Conservation (phyloP, 2,329 filamentous ascomycete species). For the Fusarium compactum region DNA sequence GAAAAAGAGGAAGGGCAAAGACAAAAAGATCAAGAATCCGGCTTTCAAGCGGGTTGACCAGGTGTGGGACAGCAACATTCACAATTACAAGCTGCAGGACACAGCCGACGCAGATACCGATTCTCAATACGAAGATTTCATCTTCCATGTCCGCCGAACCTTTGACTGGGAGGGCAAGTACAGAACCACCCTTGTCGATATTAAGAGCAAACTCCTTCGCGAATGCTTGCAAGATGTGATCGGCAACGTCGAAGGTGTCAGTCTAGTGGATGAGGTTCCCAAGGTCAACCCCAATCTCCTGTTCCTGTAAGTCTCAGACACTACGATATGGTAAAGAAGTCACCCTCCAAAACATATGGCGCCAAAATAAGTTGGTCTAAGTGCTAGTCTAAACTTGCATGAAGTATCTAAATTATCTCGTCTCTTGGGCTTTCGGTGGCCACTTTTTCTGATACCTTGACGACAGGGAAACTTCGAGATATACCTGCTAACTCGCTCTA, state of each 20-base stretch:
- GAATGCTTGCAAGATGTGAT: slow-evolving; percentile 66
- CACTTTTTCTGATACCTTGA: background rate
- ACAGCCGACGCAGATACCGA: slow-evolving; percentile 60
- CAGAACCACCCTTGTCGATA: slow-evolving; percentile 77
- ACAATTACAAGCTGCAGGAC: slow-evolving; percentile 67
- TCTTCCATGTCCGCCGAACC: slow-evolving; percentile 84
- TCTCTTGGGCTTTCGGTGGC: background rate
- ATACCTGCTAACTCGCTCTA: slow-evolving; percentile 46
- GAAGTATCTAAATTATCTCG: background rate
- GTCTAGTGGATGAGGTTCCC: slow-evolving; percentile 82
- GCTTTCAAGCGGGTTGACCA: slow-evolving; percentile 67
- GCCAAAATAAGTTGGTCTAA: background rate
- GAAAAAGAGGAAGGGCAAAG: slow-evolving; percentile 39
- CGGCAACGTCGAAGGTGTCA: slow-evolving; percentile 65
- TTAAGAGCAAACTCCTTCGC: slow-evolving; percentile 84
- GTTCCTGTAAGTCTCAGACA: slow-evolving; percentile 64
- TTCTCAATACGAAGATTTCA: slow-evolving; percentile 78
- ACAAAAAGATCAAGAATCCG: slow-evolving; percentile 36
- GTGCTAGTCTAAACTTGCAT: background rate
- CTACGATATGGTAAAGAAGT: background rate
- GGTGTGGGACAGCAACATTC: slow-evolving; percentile 64
- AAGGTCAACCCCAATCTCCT: slow-evolving; percentile 78
- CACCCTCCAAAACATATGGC: background rate
- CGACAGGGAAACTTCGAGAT: background rate
- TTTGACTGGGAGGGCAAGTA: slow-evolving; percentile 91